Evolutionary conservation across 257 asterid species (phyloP).

Genomic region (Schizonepeta tenuifolia): DNA sequence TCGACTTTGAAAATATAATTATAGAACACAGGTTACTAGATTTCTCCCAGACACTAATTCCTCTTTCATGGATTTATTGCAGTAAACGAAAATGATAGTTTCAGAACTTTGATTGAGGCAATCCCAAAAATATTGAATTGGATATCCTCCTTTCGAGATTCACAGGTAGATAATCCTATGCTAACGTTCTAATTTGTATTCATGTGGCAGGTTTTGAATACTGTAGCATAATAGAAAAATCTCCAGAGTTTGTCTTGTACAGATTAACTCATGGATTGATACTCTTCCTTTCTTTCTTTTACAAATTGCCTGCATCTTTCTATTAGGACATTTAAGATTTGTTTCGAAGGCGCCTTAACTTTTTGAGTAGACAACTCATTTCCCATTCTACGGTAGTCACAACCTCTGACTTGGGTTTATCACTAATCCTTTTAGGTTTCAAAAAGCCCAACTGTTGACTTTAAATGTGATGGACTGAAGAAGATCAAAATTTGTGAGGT

Average conservation of each 20-base stretch:
- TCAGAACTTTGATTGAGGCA: conserved; percentile 73
- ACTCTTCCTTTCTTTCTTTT: background rate
- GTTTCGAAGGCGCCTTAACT: conserved; percentile 20
- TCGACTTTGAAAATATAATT: conserved; percentile 11
- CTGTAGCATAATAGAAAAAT: conserved; percentile 3
- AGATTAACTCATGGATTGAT: conserved; percentile 11
- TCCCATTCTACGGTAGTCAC: conserved; percentile 3
- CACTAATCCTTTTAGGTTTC: conserved; percentile 56
- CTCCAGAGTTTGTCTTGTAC: conserved; percentile 11
- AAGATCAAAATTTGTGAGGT: conserved; percentile 81
- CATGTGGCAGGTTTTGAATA: conserved; percentile 18
- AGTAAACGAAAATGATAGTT: conserved; percentile 72
- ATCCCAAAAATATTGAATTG: conserved; percentile 86
- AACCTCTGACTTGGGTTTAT: conserved; percentile 32
- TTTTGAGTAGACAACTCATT: conserved; percentile 17
- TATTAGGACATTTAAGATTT: conserved; percentile 6
- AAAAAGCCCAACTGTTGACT: conserved; percentile 60
- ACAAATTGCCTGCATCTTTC: background rate
- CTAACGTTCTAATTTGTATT: conserved; percentile 17
- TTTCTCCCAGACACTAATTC: conserved; percentile 34
- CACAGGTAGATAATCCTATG: conserved; percentile 59
- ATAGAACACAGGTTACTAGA: conserved; percentile 11
- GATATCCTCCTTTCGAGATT: conserved; percentile 76
- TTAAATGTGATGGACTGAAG: conserved; percentile 65
- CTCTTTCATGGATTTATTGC: conserved; percentile 45